Conservation (phyloP, 2,329 filamentous ascomycete species). For the Aspergillus sp. region DNA sequence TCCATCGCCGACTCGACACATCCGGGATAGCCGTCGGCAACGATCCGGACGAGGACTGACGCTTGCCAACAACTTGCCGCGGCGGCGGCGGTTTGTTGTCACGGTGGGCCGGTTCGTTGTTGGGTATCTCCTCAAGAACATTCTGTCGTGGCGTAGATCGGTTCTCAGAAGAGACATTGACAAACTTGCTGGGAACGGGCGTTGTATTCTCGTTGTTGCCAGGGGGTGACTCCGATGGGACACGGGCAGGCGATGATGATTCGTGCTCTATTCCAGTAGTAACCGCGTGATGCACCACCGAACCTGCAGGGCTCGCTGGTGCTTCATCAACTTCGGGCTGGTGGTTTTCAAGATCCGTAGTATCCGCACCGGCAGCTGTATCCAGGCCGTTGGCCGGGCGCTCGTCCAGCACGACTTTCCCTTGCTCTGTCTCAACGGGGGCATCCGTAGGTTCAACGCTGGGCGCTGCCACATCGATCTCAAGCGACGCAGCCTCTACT, state of each 20-base stretch:
- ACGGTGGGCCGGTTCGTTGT: slow-evolving; percentile 28
- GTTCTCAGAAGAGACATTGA: slow-evolving; percentile 12
- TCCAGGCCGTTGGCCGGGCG: no score
- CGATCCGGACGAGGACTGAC: slow-evolving; percentile 7
- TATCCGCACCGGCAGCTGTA: background rate
- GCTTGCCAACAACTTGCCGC: slow-evolving; percentile 10
- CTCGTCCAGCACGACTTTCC: no score
- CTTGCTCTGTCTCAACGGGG: background rate
- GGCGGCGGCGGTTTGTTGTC: slow-evolving; percentile 14
- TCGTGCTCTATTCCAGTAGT: slow-evolving; percentile 6
- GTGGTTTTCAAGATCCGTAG: background rate
- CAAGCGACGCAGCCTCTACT: background rate
- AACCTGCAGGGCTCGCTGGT: background rate
- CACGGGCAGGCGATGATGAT: background rate
- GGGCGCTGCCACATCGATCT: background rate
- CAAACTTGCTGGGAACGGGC: slow-evolving; percentile 7
- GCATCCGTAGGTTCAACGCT: background rate
- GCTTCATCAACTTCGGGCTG: background rate
- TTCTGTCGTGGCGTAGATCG: slow-evolving; percentile 18
- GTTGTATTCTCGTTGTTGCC: slow-evolving; percentile 20
- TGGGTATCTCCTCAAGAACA: slow-evolving; percentile 32
- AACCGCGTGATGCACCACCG: slow-evolving; percentile 1
- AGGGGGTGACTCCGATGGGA: background rate
- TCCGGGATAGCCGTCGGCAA: slow-evolving; percentile 3
- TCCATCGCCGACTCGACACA: slow-evolving; percentile 21